These are phyloP conservation scores for Zasmidium cellare DNA, from an alignment of 2,329 filamentous ascomycete species.

Conservation along the genomic window DNA sequence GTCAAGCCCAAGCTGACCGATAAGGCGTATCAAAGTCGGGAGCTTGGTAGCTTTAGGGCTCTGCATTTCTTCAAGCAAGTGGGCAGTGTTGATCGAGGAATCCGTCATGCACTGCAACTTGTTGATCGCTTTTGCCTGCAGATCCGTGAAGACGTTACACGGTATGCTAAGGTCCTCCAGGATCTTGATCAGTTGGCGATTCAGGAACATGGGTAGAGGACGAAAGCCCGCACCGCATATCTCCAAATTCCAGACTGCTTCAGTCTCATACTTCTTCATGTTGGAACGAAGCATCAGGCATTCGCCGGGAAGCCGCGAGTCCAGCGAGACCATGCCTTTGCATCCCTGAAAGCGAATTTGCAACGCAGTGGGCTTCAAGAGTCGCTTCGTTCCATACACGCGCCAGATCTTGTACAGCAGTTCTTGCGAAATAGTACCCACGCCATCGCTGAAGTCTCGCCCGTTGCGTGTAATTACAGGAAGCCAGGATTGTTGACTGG, in stretches of 20 bases:
- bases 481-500: constrained; percentile 39
- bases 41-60: constrained; percentile 64
- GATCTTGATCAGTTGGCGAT: constrained; percentile 82
- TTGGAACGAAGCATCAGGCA: constrained; percentile 65
- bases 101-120: constrained; percentile 61
- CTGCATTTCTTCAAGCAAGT: constrained; percentile 63
- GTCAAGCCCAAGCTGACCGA: constrained; percentile 60
- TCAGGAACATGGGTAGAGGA: constrained; percentile 69
- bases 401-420: constrained; percentile 63
- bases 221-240: constrained; percentile 70
- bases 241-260: constrained; percentile 59
- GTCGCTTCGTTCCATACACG: constrained; percentile 48
- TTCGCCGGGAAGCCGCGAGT: constrained; percentile 59
- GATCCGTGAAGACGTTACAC: constrained; percentile 58
- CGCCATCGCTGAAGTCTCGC: constrained; percentile 75
- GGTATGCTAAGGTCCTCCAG: constrained; percentile 73
- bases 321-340: constrained; percentile 77
- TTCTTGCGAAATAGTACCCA: constrained; percentile 67
- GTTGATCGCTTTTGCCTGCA: constrained; percentile 65
- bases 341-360: constrained; percentile 73
- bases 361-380: constrained; percentile 61
- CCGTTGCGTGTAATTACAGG: constrained; percentile 56
- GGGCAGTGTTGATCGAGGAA: constrained; percentile 61
- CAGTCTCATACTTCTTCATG: constrained; percentile 75
- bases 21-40: constrained; percentile 60